These are phyloP conservation scores for Mortierella sp. DNA, from an alignment of 371 early-diverging fungal genomes.

Conservation along the genomic window DNA sequence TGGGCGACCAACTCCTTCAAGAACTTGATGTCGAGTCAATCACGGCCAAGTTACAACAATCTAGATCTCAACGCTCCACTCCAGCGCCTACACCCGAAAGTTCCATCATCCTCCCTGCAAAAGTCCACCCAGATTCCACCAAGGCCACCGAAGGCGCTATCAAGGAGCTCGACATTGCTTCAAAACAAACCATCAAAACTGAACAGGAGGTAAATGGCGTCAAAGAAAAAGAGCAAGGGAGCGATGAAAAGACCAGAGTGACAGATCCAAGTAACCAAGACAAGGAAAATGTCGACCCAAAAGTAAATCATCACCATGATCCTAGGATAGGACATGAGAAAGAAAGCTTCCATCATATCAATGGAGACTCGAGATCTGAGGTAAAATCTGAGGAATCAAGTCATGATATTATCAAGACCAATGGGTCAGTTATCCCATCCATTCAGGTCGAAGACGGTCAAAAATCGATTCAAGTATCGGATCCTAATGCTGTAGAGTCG, in stretches of 20 bases:
- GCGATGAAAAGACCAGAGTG: no score
- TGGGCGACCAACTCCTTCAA: slow-evolving; percentile 79
- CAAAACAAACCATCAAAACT: no score
- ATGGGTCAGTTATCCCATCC: no score
- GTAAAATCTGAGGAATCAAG: slow-evolving; percentile 14
- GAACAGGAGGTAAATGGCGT: no score
- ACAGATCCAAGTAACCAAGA: no score
- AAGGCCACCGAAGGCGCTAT: no score
- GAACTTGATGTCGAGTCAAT: slow-evolving; percentile 83
- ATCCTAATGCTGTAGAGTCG: no score
- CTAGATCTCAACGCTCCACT: slow-evolving; percentile 37
- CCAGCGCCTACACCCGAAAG: slow-evolving; percentile 41
- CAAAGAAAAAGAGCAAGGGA: no score
- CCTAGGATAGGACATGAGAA: slow-evolving; percentile 2
- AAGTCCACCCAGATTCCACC: not conserved
- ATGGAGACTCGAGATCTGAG: slow-evolving; percentile 3
- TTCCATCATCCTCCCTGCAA: slow-evolving; percentile 46
- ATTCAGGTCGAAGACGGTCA: slow-evolving; percentile 3
- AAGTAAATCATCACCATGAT: slow-evolving; percentile 12
- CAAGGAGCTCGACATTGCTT: no score
- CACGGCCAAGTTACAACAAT: slow-evolving; percentile 73
- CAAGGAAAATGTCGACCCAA: slow-evolving; percentile 8
- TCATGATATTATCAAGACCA: not conserved
- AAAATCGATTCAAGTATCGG: slow-evolving; percentile 2
- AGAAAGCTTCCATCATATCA: slow-evolving; percentile 10